These are phyloP conservation scores for Citrus unshiu DNA, from an alignment of 345 rosid species.

Conservation along the genomic window DNA sequence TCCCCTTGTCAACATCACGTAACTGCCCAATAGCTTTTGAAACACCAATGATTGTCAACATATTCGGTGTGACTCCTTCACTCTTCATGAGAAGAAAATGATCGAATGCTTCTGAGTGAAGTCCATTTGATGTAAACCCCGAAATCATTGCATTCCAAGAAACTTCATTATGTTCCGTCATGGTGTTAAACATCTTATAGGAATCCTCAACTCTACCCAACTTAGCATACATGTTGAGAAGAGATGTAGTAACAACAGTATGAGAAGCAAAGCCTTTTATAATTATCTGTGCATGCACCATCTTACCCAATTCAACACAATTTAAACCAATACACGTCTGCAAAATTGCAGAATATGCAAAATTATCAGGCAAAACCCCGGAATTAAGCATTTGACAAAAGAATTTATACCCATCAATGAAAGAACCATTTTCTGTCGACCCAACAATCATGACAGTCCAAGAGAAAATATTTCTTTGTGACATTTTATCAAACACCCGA, in stretches of 20 bases:
- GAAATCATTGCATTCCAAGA: constrained; percentile 49
- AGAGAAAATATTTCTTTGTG: constrained; percentile 35
- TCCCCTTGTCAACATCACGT: constrained; percentile 28
- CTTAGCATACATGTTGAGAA: constrained; percentile 47
- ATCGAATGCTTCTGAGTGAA: constrained; percentile 31
- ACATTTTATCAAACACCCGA: constrained; percentile 37
- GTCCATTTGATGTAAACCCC: constrained; percentile 36
- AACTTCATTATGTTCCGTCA: constrained; percentile 28
- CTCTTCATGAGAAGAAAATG: constrained; percentile 31
- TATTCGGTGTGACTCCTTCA: constrained; percentile 24
- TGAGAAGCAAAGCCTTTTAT: constrained; percentile 30
- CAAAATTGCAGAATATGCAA: constrained; percentile 30
- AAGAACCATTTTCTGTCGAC: constrained; percentile 30
- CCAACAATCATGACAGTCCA: constrained; percentile 48
- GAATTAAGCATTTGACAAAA: constrained; percentile 26
- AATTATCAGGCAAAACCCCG: constrained; percentile 34
- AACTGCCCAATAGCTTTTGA: constrained; percentile 40
- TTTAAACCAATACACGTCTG: constrained; percentile 40
- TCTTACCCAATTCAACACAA: constrained; percentile 27
- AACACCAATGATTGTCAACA: constrained; percentile 28
- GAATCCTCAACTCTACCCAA: constrained; percentile 35
- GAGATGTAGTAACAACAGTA: constrained; percentile 29
- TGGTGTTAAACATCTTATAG: constrained; percentile 25
- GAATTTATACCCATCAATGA: constrained; percentile 22
- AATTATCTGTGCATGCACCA: constrained; percentile 38